Conservation (phyloP, 306 rosid genomes). For the Lithocarpus polystachyus region DNA sequence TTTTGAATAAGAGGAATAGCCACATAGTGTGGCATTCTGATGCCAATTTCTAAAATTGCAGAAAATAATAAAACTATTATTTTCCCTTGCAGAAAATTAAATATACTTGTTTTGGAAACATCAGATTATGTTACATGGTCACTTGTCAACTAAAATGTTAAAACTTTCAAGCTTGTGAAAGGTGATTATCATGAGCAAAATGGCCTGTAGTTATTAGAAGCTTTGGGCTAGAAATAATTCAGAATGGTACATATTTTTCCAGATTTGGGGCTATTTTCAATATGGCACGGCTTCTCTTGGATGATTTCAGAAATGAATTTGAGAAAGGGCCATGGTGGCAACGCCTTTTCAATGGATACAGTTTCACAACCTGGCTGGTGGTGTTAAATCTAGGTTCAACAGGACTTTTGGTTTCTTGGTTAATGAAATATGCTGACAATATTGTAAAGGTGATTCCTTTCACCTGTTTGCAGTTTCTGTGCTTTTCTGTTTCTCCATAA, state of each 20-base stretch:
- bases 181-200: too few relatives aligned
- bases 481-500: neutral
- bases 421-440: slow-evolving; percentile 96
- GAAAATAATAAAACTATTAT: too few relatives aligned
- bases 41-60: too few relatives aligned
- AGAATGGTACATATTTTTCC: neutral
- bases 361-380: slow-evolving; percentile 82
- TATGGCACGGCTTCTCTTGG: slow-evolving; percentile 69
- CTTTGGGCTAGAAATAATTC: too few relatives aligned
- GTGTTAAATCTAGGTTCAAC: slow-evolving; percentile 94
- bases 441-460: slow-evolving; percentile 72
- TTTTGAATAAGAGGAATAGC: too few relatives aligned
- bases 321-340: slow-evolving; percentile 97
- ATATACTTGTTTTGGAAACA: too few relatives aligned
- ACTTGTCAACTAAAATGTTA: too few relatives aligned
- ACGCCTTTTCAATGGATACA: slow-evolving; percentile 80
- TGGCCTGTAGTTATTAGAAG: too few relatives aligned
- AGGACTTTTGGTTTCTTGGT: slow-evolving; percentile 92
- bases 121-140: too few relatives aligned
- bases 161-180: too few relatives aligned
- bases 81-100: too few relatives aligned
- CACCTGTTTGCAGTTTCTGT: neutral
- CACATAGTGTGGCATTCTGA: too few relatives aligned
- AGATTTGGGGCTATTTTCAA: slow-evolving; percentile 95
- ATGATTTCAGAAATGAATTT: slow-evolving; percentile 88